Base-by-base conservation (phyloP, 2,329 filamentous ascomycete genomes). In the Fusarium mangiferae region DNA sequence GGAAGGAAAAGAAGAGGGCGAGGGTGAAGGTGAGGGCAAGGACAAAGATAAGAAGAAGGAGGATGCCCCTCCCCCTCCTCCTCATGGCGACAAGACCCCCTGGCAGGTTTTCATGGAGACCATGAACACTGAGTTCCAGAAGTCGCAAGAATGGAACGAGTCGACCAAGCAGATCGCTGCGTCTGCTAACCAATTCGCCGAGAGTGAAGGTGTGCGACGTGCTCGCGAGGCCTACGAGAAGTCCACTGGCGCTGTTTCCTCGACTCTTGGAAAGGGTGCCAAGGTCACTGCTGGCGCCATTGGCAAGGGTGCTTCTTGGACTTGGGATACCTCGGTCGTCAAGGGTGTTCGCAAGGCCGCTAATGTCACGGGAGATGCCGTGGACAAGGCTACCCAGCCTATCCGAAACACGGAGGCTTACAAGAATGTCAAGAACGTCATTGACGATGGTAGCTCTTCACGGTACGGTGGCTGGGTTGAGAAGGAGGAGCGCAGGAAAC, bases 101-200 rank as follows among this genome's bases (percentile, higher is more conserved):
- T 98, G 96, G 95, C 94, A 98, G 82, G 96, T 99, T 38, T 99
- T 99, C 86, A 94, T 94, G 80, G 96, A 99, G 81, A 99, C 96
- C n/a, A 90, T 99, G 84, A 91, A 94, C 82, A 89, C 88, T 65
- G 96, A 99, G 84, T 97, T 99, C 85, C 95, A 98, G 83, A 93
- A 94, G 59, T 98, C 95, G 22, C 98, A 98, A 81, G 96, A 99
- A 83, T 99, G 96, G 96, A 98, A 99, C 80, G 96, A 99, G 81
- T 97, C 94, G 48, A 99, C 96, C 46, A 98, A 99, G 86, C 94
- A 96, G 75, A 89, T 99, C 46, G 93, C 94, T 24, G 94, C 94
- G 55, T 94, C 93, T 11, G 94, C 96, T 24, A 93, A 98, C 80
- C 92, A 98, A 79, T 96, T 99, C 80, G 92, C 92, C 38, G 96